Evolutionary conservation across 2,329 filamentous ascomycete species (phyloP).

Genomic region (Diaporthe sp.): DNA sequence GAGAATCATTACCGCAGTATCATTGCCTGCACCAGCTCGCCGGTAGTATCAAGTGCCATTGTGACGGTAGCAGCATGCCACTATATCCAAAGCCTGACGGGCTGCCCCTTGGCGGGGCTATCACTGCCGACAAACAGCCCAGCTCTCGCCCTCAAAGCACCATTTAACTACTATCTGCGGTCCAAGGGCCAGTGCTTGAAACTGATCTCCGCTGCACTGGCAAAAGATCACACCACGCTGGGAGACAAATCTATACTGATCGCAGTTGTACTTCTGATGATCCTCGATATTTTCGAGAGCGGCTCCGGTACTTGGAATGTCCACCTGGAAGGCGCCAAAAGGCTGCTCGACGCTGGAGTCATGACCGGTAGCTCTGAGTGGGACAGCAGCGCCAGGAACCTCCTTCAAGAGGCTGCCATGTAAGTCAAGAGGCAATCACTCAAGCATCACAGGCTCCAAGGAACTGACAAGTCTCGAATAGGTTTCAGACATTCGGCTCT

Average conservation of each 20-base stretch:
- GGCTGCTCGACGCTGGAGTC: not conserved
- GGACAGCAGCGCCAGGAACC: not conserved
- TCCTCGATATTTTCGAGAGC: not conserved
- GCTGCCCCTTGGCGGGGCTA: not conserved
- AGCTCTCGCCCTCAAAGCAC: not conserved
- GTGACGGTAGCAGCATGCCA: not conserved
- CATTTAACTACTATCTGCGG: not conserved
- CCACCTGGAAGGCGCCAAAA: not conserved
- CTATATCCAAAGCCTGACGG: not conserved
- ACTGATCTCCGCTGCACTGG: not conserved
- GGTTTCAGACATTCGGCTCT: slow-evolving; percentile 1
- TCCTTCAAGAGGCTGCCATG: not conserved
- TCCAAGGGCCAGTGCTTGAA: not conserved
- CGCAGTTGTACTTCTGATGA: not conserved
- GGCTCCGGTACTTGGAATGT: not conserved
- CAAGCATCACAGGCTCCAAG: not conserved
- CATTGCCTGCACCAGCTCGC: not conserved
- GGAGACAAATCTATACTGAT: not conserved
- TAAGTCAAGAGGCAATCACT: not conserved
- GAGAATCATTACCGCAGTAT: not conserved
- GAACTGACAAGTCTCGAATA: not conserved
- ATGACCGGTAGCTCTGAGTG: not conserved
- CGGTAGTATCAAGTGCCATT: not conserved
- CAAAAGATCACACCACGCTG: no score
- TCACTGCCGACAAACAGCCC: not conserved